Evolutionary conservation across 1,284 basidiomycete genomes (phyloP).

Genomic region (Cutaneotrichosporon dermatis): DNA sequence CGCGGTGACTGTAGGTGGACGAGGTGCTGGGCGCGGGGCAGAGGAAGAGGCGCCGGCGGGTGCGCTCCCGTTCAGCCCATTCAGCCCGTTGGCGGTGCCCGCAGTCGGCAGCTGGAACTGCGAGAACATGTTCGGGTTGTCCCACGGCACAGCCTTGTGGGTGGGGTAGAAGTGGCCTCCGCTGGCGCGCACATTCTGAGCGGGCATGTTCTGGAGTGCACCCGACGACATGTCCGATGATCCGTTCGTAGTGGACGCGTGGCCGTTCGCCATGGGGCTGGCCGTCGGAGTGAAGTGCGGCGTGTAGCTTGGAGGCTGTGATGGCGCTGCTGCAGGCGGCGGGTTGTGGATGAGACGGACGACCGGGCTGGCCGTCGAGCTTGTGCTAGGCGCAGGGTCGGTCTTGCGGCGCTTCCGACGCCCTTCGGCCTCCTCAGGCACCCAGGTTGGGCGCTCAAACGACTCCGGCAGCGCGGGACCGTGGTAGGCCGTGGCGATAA

Average conservation of each 20-base stretch:
- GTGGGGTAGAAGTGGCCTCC: conserved; percentile 14
- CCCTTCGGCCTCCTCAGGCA: conserved; percentile 8
- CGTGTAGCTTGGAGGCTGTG: not conserved
- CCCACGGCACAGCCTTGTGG: conserved; percentile 16
- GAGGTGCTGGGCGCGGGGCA: not conserved
- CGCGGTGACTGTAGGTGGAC: too few relatives aligned
- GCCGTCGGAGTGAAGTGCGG: not conserved
- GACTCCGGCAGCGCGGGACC: conserved; percentile 12
- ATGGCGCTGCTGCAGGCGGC: not conserved
- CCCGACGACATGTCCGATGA: not conserved
- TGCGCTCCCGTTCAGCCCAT: not conserved
- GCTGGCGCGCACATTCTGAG: conserved; percentile 12
- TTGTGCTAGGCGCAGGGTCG: not conserved
- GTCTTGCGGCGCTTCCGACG: conserved; percentile 15
- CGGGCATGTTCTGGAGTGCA: conserved; percentile 5
- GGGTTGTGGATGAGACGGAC: not conserved
- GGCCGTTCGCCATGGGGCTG: not conserved
- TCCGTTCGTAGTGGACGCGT: too few relatives aligned
- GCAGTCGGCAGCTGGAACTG: conserved; percentile 7
- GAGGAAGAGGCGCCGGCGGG: not conserved
- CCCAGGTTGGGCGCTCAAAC: conserved; percentile 16
- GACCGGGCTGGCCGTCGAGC: not conserved
- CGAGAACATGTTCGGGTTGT: conserved; percentile 16
- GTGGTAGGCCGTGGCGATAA: conserved; percentile 9
- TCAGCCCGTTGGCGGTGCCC: not conserved